These are phyloP conservation scores for Pseudopyrenochaeta lycopersici DNA, from an alignment of 2,329 filamentous ascomycete genomes.

Conservation along the genomic window DNA sequence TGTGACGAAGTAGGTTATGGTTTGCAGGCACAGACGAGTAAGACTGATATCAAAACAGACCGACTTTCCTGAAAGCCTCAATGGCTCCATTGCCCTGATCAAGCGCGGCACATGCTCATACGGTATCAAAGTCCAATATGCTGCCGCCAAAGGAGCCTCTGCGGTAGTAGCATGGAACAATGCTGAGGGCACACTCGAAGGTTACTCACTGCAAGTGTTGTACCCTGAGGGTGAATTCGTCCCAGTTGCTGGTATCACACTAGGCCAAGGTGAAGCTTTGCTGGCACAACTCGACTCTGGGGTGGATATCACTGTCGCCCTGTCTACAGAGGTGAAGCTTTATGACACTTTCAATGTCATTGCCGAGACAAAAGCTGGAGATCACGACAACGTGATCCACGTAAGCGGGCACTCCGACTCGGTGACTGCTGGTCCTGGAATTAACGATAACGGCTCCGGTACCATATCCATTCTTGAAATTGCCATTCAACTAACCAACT, in stretches of 20 bases:
- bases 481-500: conserved; percentile 71
- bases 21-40: neutral
- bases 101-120: conserved; percentile 76
- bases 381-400: conserved; percentile 65
- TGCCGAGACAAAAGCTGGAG: conserved; percentile 66
- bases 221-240: conserved; percentile 65
- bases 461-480: conserved; percentile 68
- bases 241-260: conserved; percentile 72
- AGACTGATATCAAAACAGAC: conserved; percentile 36
- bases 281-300: conserved; percentile 62
- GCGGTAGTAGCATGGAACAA: conserved; percentile 78
- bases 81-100: conserved; percentile 74
- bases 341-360: conserved; percentile 61
- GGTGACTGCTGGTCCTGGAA: conserved; percentile 70
- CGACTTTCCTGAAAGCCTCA: conserved; percentile 69
- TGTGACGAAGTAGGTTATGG: conserved; percentile 39
- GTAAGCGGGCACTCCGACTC: conserved; percentile 70
- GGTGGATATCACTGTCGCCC: conserved; percentile 32
- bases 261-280: conserved; percentile 66
- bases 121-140: conserved; percentile 73
- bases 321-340: conserved; percentile 35
- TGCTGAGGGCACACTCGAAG: conserved; percentile 63
- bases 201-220: conserved; percentile 53
- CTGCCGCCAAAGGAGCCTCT: conserved; percentile 65
- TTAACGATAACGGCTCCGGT: conserved; percentile 81